A percentile compares a stretch with the other conserved stretches of the same genome.
Conservation (phyloP, 1,139 yeast genomes). For the Yamadazyma triangularis region DNA sequence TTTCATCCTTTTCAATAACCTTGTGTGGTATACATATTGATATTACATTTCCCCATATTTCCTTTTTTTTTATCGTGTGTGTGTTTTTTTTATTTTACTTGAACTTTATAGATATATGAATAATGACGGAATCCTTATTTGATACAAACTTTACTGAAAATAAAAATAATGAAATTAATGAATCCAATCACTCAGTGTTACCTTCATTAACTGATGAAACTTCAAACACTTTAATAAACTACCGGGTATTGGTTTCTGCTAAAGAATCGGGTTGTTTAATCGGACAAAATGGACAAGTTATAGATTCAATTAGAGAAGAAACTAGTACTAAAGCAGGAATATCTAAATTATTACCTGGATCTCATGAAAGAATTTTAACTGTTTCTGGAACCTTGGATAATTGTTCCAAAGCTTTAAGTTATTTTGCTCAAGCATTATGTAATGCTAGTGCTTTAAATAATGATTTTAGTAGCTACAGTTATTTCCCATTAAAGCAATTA, state of each 20-base stretch:
- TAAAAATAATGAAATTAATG: slow-evolving; percentile 5
- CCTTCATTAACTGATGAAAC: slow-evolving; percentile 22
- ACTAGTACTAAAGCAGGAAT: slow-evolving; percentile 88
- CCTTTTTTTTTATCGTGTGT: too few relatives aligned
- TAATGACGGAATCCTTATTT: slow-evolving; percentile 40
- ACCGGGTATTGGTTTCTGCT: slow-evolving; percentile 72
- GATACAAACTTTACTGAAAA: slow-evolving; percentile 32
- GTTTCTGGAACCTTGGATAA: slow-evolving; percentile 76
- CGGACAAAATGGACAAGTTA: slow-evolving; percentile 81
- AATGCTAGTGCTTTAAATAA: slow-evolving; percentile 27
- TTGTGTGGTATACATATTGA: too few relatives aligned
- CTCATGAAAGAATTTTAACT: slow-evolving; percentile 80
- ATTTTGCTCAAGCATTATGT: slow-evolving; percentile 63
- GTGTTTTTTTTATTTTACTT: too few relatives aligned
- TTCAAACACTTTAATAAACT: slow-evolving; percentile 43
- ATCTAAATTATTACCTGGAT: slow-evolving; percentile 75
- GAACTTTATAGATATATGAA: too few relatives aligned
- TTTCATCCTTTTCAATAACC: too few relatives aligned
- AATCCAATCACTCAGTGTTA: slow-evolving; percentile 3
- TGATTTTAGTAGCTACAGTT: slow-evolving; percentile 38
- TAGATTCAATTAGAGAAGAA: slow-evolving; percentile 70
- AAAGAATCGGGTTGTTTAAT: slow-evolving; percentile 91
- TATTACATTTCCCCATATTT: too few relatives aligned
- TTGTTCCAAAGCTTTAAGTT: slow-evolving; percentile 67
- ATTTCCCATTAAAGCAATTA: slow-evolving; percentile 61